Base-by-base conservation (phyloP, 179 eudicot genomes). In the Corrigiola litoralis region DNA sequence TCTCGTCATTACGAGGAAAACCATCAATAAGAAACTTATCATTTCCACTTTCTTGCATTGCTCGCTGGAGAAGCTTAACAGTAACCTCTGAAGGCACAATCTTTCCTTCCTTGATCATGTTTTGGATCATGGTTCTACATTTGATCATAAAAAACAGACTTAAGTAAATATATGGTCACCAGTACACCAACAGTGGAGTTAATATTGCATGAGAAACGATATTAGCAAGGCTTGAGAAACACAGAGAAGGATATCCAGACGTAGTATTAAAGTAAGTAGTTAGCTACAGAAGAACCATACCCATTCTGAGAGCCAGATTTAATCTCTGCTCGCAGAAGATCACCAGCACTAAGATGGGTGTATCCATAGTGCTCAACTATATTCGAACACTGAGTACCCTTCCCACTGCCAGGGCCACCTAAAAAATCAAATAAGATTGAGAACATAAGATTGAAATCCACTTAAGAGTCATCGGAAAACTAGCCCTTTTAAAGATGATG, bases 361-460 rank as follows among this genome's bases (percentile, higher is more conserved):
- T 79, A 94, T 36, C 99, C 99, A 75, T 84, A 94, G 56, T 86
- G 77, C 57, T 88, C 31, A 12, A 88, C 99, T 58, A 94, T 90
- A 53, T 85, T 85, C 47, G 88, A 71, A 68, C 99, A 91, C 71
- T 90, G 99, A 34, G 99, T 94, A 29, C 99, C 97, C 83, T 94
- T 90, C 32, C 97, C 97, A 75, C 96, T 90, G 63, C 97, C 99
- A 23, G 97, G 98, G 28, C 98, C 99, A 72, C 99, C 99, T 94
- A 16, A 17, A 41, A 10, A 44, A 28, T 28, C 8, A 8, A 45
- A 8, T 24, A 13, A n/a, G n/a, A n/a, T n/a, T n/a, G 11, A 61
- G 4, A 37, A 61, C 40, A 17, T 10, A 29, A 61, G 24, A 61
- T 61, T 31, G 29, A n/a, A n/a, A n/a, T n/a, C n/a, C n/a, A n/a